Evolutionary conservation across 2,329 filamentous ascomycete genomes (phyloP), one percentile per base, ranked within the genome.

Genomic region (Diaporthe citri): DNA sequence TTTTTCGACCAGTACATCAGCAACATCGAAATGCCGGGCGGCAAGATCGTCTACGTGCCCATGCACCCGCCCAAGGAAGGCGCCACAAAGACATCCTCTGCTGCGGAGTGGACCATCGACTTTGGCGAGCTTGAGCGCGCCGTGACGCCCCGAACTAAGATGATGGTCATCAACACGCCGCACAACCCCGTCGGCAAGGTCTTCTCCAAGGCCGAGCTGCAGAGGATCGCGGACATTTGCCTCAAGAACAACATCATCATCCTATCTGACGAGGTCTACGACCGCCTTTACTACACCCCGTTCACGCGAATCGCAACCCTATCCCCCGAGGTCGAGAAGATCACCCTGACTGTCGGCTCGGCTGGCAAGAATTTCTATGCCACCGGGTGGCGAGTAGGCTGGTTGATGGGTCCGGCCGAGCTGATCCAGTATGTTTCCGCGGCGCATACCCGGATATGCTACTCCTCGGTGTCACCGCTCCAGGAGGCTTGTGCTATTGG

Each of bases 1-100:
- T 99, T 98, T 86, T 99, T 98, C 83, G 97, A 99, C 85, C 97
- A 99, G 92, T 97, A 98, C 83, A 97, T 99, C 79, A 95, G 93
- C 87, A 99, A 99, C 85, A 98, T 99, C 78, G 94, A 98, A 84
- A 98, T 99, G 96, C 93, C 97, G 0, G 97, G 97, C 70, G 97
- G 97, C 78, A 97, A 93, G 82, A 95, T 98, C 77, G 93, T 96
- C 79, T 98, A 98, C 82, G 96, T 98, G 34, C 96, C 97, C n/a
- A 88, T 99, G 82, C 94, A 97, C 77, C 96, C 97, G 39, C 97
- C 97, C 13, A 89, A 90, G 77, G 92, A 95, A 60, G 97, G 97
- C 69, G 93, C 92, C 6, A 91, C 88, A 52, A 90, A 92, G 84
- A 97, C 94, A 0, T 95, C 95, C 0, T 95, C 95, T 7, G 95